A percentile compares a stretch with the other conserved stretches of the same genome.
phyloP scores from a whole-genome alignment of 1,139 yeast species.

The Saccharomyces hybrid region DNA sequence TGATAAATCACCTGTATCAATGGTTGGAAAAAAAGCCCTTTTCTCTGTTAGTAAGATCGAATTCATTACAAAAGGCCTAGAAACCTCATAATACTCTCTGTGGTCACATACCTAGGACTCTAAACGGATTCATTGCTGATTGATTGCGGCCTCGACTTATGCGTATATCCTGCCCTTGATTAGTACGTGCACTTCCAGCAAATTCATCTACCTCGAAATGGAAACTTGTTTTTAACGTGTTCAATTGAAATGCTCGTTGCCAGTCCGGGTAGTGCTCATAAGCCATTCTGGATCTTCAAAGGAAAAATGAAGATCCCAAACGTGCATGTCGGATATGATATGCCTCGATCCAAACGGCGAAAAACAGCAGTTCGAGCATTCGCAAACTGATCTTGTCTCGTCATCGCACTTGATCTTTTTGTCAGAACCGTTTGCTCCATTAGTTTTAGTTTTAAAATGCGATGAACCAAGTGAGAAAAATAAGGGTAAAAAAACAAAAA shows the following conservation, averaged over 20 bases:
- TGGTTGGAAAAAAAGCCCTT: not conserved
- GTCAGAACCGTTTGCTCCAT: not conserved
- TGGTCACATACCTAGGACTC: slow-evolving; percentile 33
- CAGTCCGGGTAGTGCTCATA: not conserved
- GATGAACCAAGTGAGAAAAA: not conserved
- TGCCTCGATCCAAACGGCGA: not conserved
- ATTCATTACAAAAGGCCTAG: not conserved
- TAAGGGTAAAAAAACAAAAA: not conserved
- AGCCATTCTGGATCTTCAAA: not conserved
- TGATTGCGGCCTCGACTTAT: not conserved
- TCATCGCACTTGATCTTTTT: not conserved
- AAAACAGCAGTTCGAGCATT: not conserved
- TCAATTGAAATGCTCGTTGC: not conserved
- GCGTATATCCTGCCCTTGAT: slow-evolving; percentile 4
- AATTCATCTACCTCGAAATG: not conserved
- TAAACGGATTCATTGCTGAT: slow-evolving; percentile 39
- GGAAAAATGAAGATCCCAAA: not conserved
- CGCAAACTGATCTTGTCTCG: not conserved
- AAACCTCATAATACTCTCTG: not conserved
- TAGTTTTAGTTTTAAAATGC: not conserved
- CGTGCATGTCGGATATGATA: not conserved
- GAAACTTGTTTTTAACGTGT: not conserved
- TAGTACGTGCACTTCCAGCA: not conserved
- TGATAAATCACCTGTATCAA: slow-evolving; percentile 55
- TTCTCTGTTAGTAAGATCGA: slow-evolving; percentile 1